Conservation (phyloP, 2,329 filamentous ascomycete species). For the Aspergillus melleus region DNA sequence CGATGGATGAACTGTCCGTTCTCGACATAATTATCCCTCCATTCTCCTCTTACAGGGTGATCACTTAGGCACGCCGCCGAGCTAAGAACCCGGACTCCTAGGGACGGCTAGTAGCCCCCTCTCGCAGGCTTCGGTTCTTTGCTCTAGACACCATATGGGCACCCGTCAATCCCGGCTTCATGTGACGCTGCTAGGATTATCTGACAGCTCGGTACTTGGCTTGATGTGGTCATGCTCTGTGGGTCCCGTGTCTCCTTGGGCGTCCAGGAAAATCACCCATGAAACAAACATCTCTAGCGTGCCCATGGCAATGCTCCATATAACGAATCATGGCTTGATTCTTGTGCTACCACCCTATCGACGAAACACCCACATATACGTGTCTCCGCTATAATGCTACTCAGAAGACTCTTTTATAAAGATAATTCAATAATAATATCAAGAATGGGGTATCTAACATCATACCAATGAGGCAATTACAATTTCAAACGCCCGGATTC, state of each 20-base stretch:
- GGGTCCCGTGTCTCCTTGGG: neutral
- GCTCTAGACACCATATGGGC: too few species aligned
- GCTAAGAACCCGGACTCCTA: neutral
- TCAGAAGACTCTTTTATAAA: neutral
- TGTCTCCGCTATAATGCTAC: neutral
- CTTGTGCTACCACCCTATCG: too few species aligned
- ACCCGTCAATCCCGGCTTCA: too few species aligned
- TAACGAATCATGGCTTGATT: neutral
- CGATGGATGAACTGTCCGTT: constrained; percentile 12
- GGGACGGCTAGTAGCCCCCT: neutral
- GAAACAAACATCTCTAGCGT: neutral
- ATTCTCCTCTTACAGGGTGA: neutral
- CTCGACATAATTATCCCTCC: neutral
- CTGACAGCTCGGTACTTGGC: neutral
- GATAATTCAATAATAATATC: neutral
- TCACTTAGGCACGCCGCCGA: neutral
- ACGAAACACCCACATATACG: neutral
- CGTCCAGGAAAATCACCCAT: neutral
- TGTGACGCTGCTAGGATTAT: neutral
- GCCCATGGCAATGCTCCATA: neutral
- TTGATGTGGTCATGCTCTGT: neutral
- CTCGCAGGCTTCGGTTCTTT: neutral
- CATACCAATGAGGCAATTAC: neutral
- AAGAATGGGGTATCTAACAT: neutral
- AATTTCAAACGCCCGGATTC: neutral